Evolutionary conservation across 768 basidiomycete species (phyloP).

Genomic region (Pleurotus tuoliensis): DNA sequence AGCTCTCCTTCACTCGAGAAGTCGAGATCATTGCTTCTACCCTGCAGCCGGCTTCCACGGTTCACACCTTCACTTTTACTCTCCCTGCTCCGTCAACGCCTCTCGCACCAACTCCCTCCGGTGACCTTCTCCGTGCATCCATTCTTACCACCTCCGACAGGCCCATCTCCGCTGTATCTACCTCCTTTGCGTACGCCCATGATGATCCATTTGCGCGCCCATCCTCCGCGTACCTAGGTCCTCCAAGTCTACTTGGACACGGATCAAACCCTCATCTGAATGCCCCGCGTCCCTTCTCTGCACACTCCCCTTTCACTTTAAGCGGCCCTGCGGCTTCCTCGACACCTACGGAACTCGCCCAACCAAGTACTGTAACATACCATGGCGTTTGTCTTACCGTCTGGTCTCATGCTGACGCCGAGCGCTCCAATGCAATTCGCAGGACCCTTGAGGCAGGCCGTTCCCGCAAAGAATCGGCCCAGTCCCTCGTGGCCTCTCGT

Average conservation of each 20-base stretch:
- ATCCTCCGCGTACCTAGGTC: constrained; percentile 77
- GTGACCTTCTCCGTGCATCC: constrained; percentile 70
- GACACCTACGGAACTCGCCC: neutral
- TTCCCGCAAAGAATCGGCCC: constrained; percentile 75
- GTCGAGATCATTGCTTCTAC: constrained; percentile 95
- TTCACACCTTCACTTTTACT: constrained; percentile 88
- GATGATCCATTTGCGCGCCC: constrained; percentile 79
- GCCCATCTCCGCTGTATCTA: constrained; percentile 52
- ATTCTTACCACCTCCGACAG: constrained; percentile 63
- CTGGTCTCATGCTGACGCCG: constrained; percentile 93
- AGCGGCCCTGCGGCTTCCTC: constrained; percentile 23
- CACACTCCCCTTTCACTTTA: constrained; percentile 27
- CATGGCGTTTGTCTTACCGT: constrained; percentile 92
- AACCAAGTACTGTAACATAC: constrained; percentile 58
- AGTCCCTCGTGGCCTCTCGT: constrained; percentile 65
- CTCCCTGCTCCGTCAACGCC: constrained; percentile 75
- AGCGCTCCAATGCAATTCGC: constrained; percentile 80
- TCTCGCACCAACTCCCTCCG: constrained; percentile 68
- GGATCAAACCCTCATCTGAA: constrained; percentile 26
- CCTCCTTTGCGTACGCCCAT: constrained; percentile 73
- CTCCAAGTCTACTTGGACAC: constrained; percentile 62
- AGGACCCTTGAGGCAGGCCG: constrained; percentile 77
- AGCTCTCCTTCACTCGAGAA: constrained; percentile 91
- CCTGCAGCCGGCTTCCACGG: constrained; percentile 87
- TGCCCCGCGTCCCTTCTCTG: constrained; percentile 24